These are phyloP conservation scores for Cladosporium sp. DNA, from an alignment of 2,329 filamentous ascomycete species.

Conservation along the genomic window DNA sequence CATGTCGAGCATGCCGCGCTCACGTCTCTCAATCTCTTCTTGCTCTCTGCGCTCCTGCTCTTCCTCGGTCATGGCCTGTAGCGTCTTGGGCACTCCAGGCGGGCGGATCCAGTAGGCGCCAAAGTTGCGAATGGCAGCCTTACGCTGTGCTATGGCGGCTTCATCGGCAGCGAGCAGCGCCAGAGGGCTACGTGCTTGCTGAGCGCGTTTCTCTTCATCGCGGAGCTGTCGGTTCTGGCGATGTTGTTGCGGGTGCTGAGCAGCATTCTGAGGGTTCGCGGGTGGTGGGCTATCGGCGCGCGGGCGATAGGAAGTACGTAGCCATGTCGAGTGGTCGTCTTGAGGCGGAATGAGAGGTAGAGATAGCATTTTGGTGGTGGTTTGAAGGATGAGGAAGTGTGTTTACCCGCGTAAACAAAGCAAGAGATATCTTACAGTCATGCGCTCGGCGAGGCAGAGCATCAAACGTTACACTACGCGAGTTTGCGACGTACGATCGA, in stretches of 20 bases:
- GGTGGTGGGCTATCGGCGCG: constrained; percentile 18
- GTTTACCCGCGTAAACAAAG: constrained; percentile 4
- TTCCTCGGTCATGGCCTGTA: constrained; percentile 87
- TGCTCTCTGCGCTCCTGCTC: constrained; percentile 83
- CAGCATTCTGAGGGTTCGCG: constrained; percentile 26
- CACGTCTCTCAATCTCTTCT: constrained; percentile 66
- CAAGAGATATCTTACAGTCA: neutral
- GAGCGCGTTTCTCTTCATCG: constrained; percentile 28
- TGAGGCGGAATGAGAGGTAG: constrained; percentile 30
- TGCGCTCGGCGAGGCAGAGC: too few species aligned
- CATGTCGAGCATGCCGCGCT: constrained; percentile 69
- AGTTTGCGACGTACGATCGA: too few species aligned
- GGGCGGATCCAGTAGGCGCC: constrained; percentile 88
- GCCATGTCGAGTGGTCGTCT: constrained; percentile 21
- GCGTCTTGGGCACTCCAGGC: constrained; percentile 80
- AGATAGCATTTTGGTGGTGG: constrained; percentile 24
- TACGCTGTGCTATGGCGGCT: constrained; percentile 68
- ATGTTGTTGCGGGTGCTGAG: constrained; percentile 14
- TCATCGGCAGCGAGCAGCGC: constrained; percentile 73
- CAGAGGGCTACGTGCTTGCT: constrained; percentile 54
- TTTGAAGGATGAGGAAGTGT: neutral
- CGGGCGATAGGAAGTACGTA: constrained; percentile 4
- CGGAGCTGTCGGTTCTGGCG: constrained; percentile 26
- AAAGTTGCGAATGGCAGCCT: constrained; percentile 78
- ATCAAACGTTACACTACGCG: too few species aligned